Evolutionary conservation across 2,329 filamentous ascomycete species (phyloP), one percentile per base, ranked within the genome.

Genomic region (Penicillium sp.): DNA sequence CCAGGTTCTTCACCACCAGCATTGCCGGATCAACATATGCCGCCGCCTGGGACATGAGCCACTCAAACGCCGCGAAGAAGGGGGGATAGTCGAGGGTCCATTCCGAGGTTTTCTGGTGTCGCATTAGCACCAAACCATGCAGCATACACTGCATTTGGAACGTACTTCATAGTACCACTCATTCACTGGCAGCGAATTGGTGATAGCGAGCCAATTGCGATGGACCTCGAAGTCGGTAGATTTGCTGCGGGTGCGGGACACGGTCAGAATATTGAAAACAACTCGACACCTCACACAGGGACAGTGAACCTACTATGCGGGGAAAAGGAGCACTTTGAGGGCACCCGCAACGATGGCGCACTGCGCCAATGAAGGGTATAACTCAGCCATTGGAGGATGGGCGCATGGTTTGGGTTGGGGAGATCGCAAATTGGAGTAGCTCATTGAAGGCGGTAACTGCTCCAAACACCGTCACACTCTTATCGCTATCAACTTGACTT

Each of bases 141-240:
- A 3, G 5, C 4, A 5, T 26, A 11, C 16, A 21, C 42, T 52
- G 13, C 19, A 29, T 16, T 39, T 29, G 31, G 24, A 11, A 60
- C 73, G 58, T 71, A 87, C 85, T 78, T 99, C 95, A 72, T 89
- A 93, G 78, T 99, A 99, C 95, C 95, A 99, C 65, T 96, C 82
- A 74, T 90, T 87, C 50, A 93, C 78, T 3, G 93, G 90, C 21
- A 98, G 83, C 60, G 90, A 96, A 77, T 96, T 83, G 4, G 95
- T 98, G 66, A 98, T 91, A 62, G 95, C 95, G 42, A 99, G 87
- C 95, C 95, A 99, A 80, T 99, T 99, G 13, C 21, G 22, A 19
- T 99, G 95, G 54, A 99, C 95, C 76, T 99, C 95, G 70, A 99
- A 99, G 76, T 99, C 95, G 67, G 95, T 99, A 6, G 95, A 99